Conservation (phyloP, 2,329 filamentous ascomycete species). For the Botrytis fragariae region DNA sequence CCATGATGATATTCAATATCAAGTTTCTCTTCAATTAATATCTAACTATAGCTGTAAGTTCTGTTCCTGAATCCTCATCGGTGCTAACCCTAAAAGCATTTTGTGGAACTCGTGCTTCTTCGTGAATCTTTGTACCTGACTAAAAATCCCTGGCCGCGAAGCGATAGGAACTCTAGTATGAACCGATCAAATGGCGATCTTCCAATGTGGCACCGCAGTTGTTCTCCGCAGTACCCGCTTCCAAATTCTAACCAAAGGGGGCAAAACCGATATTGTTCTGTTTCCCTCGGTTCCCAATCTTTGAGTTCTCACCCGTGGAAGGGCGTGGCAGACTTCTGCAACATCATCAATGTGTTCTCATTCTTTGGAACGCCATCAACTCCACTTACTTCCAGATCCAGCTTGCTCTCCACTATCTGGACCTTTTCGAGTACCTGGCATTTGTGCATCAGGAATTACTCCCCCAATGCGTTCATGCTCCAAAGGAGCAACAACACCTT, state of each 20-base stretch:
- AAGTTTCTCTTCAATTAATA: neutral
- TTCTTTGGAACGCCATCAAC: neutral
- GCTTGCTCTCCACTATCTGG: neutral
- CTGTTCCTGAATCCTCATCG: neutral
- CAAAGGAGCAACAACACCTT: neutral
- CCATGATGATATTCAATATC: neutral
- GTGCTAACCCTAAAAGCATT: constrained; percentile 9
- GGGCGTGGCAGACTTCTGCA: neutral
- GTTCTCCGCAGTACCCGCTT: constrained; percentile 17
- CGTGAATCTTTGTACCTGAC: constrained; percentile 17
- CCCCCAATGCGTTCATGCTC: neutral
- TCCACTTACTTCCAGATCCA: too few relatives aligned
- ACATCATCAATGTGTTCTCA: neutral
- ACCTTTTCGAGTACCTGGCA: too few relatives aligned
- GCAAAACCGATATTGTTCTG: neutral
- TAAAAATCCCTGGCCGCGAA: constrained; percentile 6
- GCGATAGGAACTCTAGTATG: constrained; percentile 6
- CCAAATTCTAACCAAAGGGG: neutral
- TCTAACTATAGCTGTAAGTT: neutral
- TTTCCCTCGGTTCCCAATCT: neutral
- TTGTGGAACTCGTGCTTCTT: constrained; percentile 16
- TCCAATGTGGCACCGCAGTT: neutral
- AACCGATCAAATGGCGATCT: constrained; percentile 21
- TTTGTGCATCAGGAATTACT: too few relatives aligned
- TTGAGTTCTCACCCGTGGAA: neutral